These are phyloP conservation scores for Gossypium anomalum DNA, from an alignment of 345 rosid species.

Conservation along the genomic window DNA sequence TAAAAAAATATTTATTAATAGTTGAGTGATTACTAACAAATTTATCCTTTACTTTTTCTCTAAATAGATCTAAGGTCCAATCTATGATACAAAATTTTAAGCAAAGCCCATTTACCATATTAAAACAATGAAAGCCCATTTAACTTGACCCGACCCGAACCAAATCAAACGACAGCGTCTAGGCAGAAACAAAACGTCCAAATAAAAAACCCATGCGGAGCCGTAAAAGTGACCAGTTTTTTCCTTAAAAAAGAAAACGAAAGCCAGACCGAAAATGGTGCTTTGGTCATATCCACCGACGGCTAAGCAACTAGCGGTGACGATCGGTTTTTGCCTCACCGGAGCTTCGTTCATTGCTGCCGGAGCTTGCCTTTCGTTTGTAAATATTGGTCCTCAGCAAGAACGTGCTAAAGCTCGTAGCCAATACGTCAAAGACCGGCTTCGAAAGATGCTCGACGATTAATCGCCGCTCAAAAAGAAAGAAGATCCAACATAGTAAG, in stretches of 20 bases:
- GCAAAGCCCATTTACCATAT: too few relatives aligned
- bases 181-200: neutral
- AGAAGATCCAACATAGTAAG: neutral
- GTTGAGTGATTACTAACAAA: accelerated
- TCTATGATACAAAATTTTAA: too few relatives aligned
- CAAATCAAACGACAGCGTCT: neutral
- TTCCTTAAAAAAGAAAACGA: too few relatives aligned
- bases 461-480: neutral
- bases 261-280: constrained; percentile 27
- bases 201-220: neutral
- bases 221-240: neutral
- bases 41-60: neutral
- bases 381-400: constrained; percentile 66
- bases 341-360: constrained; percentile 45
- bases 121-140: too few relatives aligned
- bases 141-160: too few relatives aligned
- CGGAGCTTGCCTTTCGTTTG: constrained; percentile 62
- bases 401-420: constrained; percentile 62
- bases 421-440: constrained; percentile 50
- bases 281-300: constrained; percentile 70
- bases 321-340: constrained; percentile 35
- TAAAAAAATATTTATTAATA: too few relatives aligned
- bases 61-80: too few relatives aligned
- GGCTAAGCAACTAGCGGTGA: constrained; percentile 44
- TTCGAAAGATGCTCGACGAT: constrained; percentile 60